Evolutionary conservation across 768 basidiomycete species (phyloP), one percentile per base, ranked within the genome.

Genomic region (Flagelloscypha sp.): DNA sequence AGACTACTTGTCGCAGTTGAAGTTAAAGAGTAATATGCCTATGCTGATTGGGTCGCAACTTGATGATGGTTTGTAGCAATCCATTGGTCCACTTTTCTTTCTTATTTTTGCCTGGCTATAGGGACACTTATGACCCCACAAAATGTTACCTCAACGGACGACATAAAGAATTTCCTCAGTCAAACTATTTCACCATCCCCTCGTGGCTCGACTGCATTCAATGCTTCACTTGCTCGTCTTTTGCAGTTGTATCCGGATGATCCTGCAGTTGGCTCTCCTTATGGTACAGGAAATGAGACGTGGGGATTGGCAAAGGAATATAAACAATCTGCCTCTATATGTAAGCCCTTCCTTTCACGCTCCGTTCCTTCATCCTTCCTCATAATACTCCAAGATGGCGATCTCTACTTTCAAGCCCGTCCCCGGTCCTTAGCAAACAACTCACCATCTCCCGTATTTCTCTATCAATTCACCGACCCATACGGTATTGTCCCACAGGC

Each of bases 11-110:
- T 66, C 66, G 3, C 48, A 37, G 20, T 50, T 66, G 6, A 28
- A 53, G 15, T 42, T 55, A n/a, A n/a, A n/a, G n/a, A n/a, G n/a
- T n/a, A n/a, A n/a, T 1, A 38, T 72, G 2, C 68, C 70, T 0
- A 66, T 68, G 41, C 69, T 72, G 16, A 48, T 63, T 30, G 68
- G 69, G 10, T 61, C 62, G 6, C 57, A 55, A 41, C 49, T 63
- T 3, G 68, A 72, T 44, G 69, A 71, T 57, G 68, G 70, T 68
- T 16, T 13, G 47, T 30, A n/a, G 23, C 9, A 21, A 13, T n/a
- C n/a, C n/a, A n/a, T n/a, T n/a, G n/a, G n/a, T 6, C 6, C n/a
- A 16, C 19, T 23, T 39, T 15, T 7, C 36, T 27, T 16, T 36
- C 22, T 18, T 3, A 5, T 10, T 17, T 6, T 11, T 15, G 1